These are phyloP conservation scores for Aspergillus chevalieri DNA, from an alignment of 2,329 filamentous ascomycete species.

Conservation along the genomic window DNA sequence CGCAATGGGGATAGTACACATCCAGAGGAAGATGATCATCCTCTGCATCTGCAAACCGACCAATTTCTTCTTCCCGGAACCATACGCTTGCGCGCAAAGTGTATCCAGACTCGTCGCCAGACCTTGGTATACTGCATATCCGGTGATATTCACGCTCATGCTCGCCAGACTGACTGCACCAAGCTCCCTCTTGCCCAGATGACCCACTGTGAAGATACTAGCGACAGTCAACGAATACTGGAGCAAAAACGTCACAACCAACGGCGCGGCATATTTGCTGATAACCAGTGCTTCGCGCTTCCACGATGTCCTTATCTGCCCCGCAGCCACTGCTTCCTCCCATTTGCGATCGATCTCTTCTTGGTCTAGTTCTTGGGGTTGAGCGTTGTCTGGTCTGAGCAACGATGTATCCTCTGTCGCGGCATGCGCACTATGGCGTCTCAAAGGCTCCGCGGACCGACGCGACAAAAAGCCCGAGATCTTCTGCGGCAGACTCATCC, in stretches of 20 bases:
- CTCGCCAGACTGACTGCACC: conserved; percentile 63
- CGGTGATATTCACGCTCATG: conserved; percentile 76
- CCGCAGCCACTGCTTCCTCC: conserved; percentile 76
- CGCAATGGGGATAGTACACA: conserved; percentile 65
- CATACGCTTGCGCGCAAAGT: conserved; percentile 88
- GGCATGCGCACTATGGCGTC: neutral
- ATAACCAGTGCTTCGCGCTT: conserved; percentile 81
- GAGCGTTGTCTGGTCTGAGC: conserved; percentile 37
- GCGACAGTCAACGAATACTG: conserved; percentile 82
- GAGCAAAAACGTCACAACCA: conserved; percentile 68
- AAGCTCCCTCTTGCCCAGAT: conserved; percentile 64
- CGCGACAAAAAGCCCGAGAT: conserved; percentile 17
- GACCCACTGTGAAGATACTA: conserved; percentile 71
- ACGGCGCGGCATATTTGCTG: conserved; percentile 61
- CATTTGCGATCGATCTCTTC: conserved; percentile 66
- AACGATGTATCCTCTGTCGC: conserved; percentile 46
- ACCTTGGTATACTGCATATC: conserved; percentile 70
- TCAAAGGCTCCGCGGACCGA: neutral
- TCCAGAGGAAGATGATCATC: conserved; percentile 71
- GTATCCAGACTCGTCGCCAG: conserved; percentile 87
- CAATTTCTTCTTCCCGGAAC: conserved; percentile 80
- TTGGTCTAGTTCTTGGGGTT: conserved; percentile 44
- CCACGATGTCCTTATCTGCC: conserved; percentile 84
- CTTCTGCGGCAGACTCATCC: conserved; percentile 17
- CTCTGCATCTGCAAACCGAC: conserved; percentile 78